Base-by-base conservation (phyloP, 805 yeast genomes). In the Wickerhamomyces ciferrii region DNA sequence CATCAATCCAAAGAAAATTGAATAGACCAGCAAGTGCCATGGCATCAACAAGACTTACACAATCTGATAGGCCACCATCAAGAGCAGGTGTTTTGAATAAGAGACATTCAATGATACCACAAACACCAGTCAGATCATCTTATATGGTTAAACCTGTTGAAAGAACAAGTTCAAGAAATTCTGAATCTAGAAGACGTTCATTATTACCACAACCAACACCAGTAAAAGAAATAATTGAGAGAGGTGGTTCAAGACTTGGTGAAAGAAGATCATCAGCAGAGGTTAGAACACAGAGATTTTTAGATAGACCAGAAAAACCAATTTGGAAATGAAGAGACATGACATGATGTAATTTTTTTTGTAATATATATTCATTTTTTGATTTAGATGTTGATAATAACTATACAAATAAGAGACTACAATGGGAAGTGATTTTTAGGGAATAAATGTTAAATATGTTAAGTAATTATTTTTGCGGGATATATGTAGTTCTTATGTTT, bases 141-240 rank as follows among this genome's bases (percentile, higher is more conserved):
- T 34, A 27, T 10, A 14, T 10, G 15, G 5, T 25, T n/a, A 35
- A 19, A 11, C 10, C 24, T 5, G 8, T 20, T 10, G 25, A 20
- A 2, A 48, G 55, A 43, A 21, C 35, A 11, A 15, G n/a, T 2
- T 13, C 39, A 7, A 18, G 42, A 31, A n/a, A 14, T 15, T 31
- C 35, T 5, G 35, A 31, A 2, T 15, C 34, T 3, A 42, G 38
- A 17, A 32, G 57, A n/a, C 46, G 42, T 21, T 58, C 62, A 4
- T 32, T 54, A 42, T 15, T 59, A 15, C 62, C 60, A 39, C 61
- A 58, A 21, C 63, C 62, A 8, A 56, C 63, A 3, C 63, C 63
- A 2, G 43, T 59, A 15, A 51, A 49, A 20, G 59, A 58, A 17
- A 45, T 56, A 1, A 47, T 55, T 7, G 58, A 54, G 36, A 48